Evolutionary conservation across 2,329 filamentous ascomycete genomes (phyloP), one percentile per base, ranked within the genome.

Genomic region (Trichoderma oligosporum): DNA sequence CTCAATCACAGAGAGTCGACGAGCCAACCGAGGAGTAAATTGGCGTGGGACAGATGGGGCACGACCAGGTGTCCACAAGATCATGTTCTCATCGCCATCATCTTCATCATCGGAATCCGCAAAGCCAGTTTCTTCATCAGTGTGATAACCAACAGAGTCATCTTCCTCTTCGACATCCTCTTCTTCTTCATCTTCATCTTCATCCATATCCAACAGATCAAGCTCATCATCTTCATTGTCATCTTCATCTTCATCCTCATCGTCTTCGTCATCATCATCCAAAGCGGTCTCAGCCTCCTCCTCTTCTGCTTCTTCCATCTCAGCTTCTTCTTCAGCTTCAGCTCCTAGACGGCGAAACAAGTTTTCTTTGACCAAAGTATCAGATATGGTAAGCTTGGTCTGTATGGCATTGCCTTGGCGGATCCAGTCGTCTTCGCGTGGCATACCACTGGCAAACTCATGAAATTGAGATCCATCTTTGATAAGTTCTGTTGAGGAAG

Each of bases 401-500:
- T 80, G 80, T 29, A 82, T 81, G 7, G 81, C 78, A 31, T 82
- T 78, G 65, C 89, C 87, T 56, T 87, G 84, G 14, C 78, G 78
- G 27, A 95, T 89, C 94, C 94, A 99, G 65, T 96, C 92, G 58
- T 97, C 92, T 61, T 94, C 88, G 58, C 90, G 84, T 38, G 87
- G 80, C 58, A 85, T 81, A 48, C 89, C 91, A 68, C 88, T 91
- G 41, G 90, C 93, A 70, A 97, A 97, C 67, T 96, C 93, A 70
- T 97, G 90, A 68, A 97, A 97, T 47, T 76, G 84, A 68, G 75
- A 84, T 24, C 78, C 78, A 61, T 86, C 82, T 38, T 75, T 76
- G 35, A 75, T 73, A 41, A 83, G 66, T 48, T 83, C 81, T 33
- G 68, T 74, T 4, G 76, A 75, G 57, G 78, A 73, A 14, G 78